Evolutionary conservation across 208 protist species (phyloP).

Genomic region (Trypanosoma grayi): DNA sequence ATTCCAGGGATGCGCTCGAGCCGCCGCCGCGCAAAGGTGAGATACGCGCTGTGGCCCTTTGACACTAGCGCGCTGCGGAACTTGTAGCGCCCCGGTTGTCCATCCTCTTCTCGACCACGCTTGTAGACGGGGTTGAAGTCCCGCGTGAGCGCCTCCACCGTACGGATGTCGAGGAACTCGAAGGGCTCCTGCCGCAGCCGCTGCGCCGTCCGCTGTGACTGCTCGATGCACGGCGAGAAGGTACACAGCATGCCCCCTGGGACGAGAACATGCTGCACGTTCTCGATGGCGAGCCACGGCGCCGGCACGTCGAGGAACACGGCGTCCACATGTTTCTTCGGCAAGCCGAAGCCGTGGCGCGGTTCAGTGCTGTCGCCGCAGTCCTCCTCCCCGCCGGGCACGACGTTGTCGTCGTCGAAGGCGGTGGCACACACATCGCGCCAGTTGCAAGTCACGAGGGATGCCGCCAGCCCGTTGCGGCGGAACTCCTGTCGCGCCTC

Average conservation of each 20-base stretch:
- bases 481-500: constrained; percentile 79
- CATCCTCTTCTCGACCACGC: constrained; percentile 38
- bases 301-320: constrained; percentile 93
- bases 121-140: constrained; percentile 73
- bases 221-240: constrained; percentile 94
- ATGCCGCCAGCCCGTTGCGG: constrained; percentile 47
- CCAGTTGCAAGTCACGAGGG: constrained; percentile 74
- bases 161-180: constrained; percentile 86
- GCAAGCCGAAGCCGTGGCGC: constrained; percentile 69
- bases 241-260: constrained; percentile 88
- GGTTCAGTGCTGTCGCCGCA: constrained; percentile 32
- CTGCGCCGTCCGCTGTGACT: constrained; percentile 84
- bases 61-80: constrained; percentile 57
- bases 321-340: constrained; percentile 70
- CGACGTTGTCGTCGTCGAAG: constrained; percentile 4
- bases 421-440: constrained; percentile 79
- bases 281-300: constrained; percentile 85
- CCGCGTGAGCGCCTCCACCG: constrained; percentile 82
- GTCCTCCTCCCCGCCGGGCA: constrained; percentile 22
- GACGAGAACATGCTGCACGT: constrained; percentile 78
- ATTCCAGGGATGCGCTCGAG: constrained; percentile 29
- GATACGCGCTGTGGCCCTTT: constrained; percentile 91
- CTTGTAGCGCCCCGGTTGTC: constrained; percentile 26
- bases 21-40: constrained; percentile 85
- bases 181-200: constrained; percentile 55